Evolutionary conservation across 495 filamentous ascomycete genomes (phyloP).

Genomic region (Penicillium bovifimosum): DNA sequence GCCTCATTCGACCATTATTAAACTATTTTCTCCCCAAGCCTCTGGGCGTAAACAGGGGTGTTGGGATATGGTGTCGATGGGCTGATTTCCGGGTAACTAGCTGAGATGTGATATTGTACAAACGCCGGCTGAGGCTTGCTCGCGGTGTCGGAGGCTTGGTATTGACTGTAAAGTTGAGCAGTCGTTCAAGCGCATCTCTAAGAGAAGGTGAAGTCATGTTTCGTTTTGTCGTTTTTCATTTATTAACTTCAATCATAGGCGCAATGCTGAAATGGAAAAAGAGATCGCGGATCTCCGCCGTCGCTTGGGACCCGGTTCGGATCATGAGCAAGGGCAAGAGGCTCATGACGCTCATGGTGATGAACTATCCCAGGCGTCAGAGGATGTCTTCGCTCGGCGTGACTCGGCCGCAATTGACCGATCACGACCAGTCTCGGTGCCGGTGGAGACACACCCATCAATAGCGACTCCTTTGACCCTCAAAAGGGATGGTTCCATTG

Average conservation of each 20-base stretch:
- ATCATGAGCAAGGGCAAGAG: conserved; percentile 27
- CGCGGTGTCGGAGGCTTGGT: conserved; percentile 41
- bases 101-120: conserved; percentile 47
- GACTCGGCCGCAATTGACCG: conserved; percentile 27
- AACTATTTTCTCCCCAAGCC: neutral
- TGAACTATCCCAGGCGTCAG: conserved; percentile 37
- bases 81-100: conserved; percentile 28
- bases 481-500: conserved; percentile 36
- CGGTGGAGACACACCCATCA: conserved; percentile 32
- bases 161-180: conserved; percentile 48
- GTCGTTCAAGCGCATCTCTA: conserved; percentile 45
- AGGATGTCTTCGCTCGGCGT: conserved; percentile 33
- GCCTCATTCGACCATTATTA: conserved; percentile 12
- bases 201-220: conserved; percentile 31
- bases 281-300: conserved; percentile 45
- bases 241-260: conserved; percentile 24
- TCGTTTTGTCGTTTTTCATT: neutral
- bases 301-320: conserved; percentile 32
- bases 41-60: neutral
- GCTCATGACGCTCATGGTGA: conserved; percentile 25
- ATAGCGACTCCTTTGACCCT: conserved; percentile 38
- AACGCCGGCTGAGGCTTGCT: conserved; percentile 41
- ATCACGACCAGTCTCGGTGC: conserved; percentile 34
- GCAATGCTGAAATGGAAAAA: conserved; percentile 48
- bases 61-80: conserved; percentile 2